Conservation (phyloP, 2,329 filamentous ascomycete species). For the Clonostachys solani region DNA sequence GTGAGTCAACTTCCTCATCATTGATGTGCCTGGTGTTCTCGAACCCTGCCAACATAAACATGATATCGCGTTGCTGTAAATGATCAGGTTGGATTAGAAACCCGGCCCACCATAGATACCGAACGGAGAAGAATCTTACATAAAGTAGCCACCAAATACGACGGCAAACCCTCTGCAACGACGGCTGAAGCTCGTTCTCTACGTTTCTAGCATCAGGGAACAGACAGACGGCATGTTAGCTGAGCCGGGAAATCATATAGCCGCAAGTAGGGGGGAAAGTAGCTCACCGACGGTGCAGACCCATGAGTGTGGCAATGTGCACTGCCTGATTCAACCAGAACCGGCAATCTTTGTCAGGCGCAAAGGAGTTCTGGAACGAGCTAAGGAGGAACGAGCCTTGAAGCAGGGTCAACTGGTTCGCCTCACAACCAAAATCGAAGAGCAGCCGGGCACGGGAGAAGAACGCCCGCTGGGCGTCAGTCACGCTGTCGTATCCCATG, state of each 20-base stretch:
- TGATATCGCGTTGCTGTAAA: slow-evolving; percentile 1
- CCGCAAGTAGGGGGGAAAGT: not conserved
- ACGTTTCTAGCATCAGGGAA: not conserved
- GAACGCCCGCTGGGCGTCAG: slow-evolving; percentile 1
- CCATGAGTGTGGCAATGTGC: slow-evolving; percentile 1
- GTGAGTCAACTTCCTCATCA: not conserved
- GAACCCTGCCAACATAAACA: not conserved
- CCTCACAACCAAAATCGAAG: slow-evolving; percentile 2
- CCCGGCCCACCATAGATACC: not conserved
- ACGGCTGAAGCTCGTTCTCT: not conserved
- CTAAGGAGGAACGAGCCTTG: slow-evolving; percentile 2
- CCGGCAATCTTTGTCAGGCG: slow-evolving; percentile 1
- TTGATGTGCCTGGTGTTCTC: slow-evolving; percentile 1
- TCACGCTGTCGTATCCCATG: not conserved
- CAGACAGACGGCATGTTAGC: not conserved
- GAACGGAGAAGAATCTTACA: not conserved
- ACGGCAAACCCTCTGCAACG: not conserved
- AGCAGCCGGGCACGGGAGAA: slow-evolving; percentile 1
- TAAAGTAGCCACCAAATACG: slow-evolving; percentile 2
- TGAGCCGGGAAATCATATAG: too few relatives aligned
- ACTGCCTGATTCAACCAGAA: slow-evolving; percentile 2
- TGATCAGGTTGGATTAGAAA: not conserved
- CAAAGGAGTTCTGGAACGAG: slow-evolving; percentile 1
- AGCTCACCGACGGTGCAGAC: slow-evolving; percentile 1
- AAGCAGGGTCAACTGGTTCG: slow-evolving; percentile 1